These are phyloP conservation scores for Hymenochaete sp. DNA, from an alignment of 1,284 basidiomycete genomes.

Conservation along the genomic window DNA sequence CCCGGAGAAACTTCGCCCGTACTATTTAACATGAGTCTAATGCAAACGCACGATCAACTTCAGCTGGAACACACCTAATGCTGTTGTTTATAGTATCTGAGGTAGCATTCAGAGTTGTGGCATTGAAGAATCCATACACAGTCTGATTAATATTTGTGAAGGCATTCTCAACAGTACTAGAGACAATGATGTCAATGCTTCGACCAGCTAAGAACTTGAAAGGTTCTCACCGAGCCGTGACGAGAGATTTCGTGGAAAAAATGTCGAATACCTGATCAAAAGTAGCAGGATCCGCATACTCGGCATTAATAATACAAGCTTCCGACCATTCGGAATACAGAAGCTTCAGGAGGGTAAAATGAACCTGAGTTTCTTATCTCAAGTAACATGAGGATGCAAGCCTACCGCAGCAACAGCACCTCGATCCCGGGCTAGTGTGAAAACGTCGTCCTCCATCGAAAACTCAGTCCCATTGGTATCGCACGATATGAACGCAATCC, in stretches of 20 bases:
- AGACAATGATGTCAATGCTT: background rate
- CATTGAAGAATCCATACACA: slow-evolving; percentile 50
- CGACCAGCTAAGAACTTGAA: slow-evolving; percentile 1
- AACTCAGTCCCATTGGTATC: slow-evolving; percentile 64
- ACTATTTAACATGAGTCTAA: too few relatives aligned
- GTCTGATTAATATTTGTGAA: slow-evolving; percentile 35
- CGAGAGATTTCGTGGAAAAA: slow-evolving; percentile 52
- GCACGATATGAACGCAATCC: slow-evolving; percentile 83
- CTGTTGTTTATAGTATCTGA: slow-evolving; percentile 42
- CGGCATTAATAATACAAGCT: slow-evolving; percentile 66
- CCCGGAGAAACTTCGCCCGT: slow-evolving; percentile 34
- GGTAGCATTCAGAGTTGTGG: slow-evolving; percentile 47
- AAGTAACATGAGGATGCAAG: slow-evolving; percentile 17
- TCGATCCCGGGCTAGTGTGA: slow-evolving; percentile 66
- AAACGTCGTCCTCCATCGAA: slow-evolving; percentile 57
- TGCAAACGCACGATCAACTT: too few relatives aligned
- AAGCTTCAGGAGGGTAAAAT: slow-evolving; percentile 36
- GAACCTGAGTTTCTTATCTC: background rate
- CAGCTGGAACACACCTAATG: too few relatives aligned
- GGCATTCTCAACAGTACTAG: slow-evolving; percentile 21
- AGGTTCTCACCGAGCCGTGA: slow-evolving; percentile 31
- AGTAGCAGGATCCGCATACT: slow-evolving; percentile 54
- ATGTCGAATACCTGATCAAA: slow-evolving; percentile 76
- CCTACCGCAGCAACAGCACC: slow-evolving; percentile 73
- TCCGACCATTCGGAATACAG: slow-evolving; percentile 67